Conservation (phyloP, 306 rosid genomes). For the Citrullus colocynthis region DNA sequence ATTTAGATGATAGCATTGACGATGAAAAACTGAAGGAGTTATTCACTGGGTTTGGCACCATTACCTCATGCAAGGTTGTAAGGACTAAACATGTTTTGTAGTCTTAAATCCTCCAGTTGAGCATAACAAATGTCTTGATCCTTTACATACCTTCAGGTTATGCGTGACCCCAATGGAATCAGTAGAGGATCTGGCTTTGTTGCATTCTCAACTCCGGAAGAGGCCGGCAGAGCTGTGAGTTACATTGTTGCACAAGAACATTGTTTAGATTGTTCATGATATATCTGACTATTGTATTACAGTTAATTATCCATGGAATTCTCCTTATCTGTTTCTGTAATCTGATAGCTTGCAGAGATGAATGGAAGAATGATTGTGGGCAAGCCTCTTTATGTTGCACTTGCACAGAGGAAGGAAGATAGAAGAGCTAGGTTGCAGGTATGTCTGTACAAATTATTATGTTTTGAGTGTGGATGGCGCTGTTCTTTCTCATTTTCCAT, state of each 20-base stretch:
- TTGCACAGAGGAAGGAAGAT: slow-evolving; percentile 17
- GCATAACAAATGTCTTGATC: not conserved
- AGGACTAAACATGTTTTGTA: not conserved
- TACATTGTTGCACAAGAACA: not conserved
- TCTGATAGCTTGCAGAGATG: slow-evolving; percentile 13
- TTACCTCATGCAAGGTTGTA: slow-evolving; percentile 83
- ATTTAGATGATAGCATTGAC: slow-evolving; percentile 59
- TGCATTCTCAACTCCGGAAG: slow-evolving; percentile 92
- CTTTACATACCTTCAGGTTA: slow-evolving; percentile 46
- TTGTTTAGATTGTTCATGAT: not conserved
- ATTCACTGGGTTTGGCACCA: slow-evolving; percentile 60
- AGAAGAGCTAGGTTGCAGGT: slow-evolving; percentile 12
- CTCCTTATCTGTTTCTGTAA: not conserved
- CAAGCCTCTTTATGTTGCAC: slow-evolving; percentile 18
- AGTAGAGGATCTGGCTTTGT: slow-evolving; percentile 97
- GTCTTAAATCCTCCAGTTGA: not conserved
- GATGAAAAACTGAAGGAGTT: slow-evolving; percentile 76
- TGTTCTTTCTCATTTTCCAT: not conserved
- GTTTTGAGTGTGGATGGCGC: not conserved
- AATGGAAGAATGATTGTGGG: slow-evolving; percentile 14
- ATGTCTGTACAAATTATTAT: not conserved
- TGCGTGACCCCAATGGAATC: slow-evolving; percentile 89
- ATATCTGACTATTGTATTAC: not conserved
- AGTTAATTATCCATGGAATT: not conserved
- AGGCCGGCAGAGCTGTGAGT: slow-evolving; percentile 95